Conservation (phyloP, 2,329 filamentous ascomycete genomes). For the Aureobasidium sp. region DNA sequence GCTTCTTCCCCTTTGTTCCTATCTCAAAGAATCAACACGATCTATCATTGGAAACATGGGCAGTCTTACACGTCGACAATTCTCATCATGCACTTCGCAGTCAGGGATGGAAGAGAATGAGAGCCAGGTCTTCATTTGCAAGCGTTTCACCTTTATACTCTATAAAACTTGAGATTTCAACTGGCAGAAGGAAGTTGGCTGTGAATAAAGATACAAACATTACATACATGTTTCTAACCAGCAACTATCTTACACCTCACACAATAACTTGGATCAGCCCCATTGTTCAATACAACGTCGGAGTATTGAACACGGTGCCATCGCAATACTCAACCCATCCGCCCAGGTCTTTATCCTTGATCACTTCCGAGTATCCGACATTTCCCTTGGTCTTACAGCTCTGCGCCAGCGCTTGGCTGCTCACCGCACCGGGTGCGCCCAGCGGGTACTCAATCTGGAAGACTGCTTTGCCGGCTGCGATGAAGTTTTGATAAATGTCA, state of each 20-base stretch:
- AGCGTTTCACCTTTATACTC: too few relatives aligned
- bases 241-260: not conserved
- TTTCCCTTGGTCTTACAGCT: slow-evolving; percentile 36
- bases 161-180: too few relatives aligned
- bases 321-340: slow-evolving; percentile 45
- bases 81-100: too few relatives aligned
- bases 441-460: slow-evolving; percentile 68
- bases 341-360: slow-evolving; percentile 59
- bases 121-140: too few relatives aligned
- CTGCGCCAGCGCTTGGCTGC: slow-evolving; percentile 23
- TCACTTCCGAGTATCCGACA: slow-evolving; percentile 41
- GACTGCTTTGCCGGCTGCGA: slow-evolving; percentile 57
- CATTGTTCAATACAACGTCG: not conserved
- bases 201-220: not conserved
- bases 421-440: slow-evolving; percentile 35
- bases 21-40: too few relatives aligned
- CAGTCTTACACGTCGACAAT: too few relatives aligned
- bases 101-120: too few relatives aligned
- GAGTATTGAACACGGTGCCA: not conserved
- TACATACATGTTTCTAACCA: not conserved
- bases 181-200: not conserved
- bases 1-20: too few relatives aligned
- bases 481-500: slow-evolving; percentile 50
- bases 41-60: too few relatives aligned
- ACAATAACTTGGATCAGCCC: not conserved